Conservation (phyloP, 345 rosid genomes). For the Pistacia vera region DNA sequence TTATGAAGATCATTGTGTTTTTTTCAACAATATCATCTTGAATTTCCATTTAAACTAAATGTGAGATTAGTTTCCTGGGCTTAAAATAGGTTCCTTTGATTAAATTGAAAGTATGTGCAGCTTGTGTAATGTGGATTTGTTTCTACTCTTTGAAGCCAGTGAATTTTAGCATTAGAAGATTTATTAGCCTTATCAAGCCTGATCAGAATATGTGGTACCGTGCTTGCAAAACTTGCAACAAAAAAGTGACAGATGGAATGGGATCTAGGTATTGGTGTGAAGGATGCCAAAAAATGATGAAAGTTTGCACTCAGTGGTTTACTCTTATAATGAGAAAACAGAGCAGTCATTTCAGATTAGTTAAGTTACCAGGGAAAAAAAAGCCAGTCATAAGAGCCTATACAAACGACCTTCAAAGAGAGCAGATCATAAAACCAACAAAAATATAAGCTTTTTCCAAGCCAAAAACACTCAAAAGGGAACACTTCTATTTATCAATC, state of each 20-base stretch:
- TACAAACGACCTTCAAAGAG: too few relatives aligned
- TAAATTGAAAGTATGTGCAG: neutral
- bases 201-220: constrained; percentile 97
- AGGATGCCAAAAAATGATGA: constrained; percentile 89
- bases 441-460: too few relatives aligned
- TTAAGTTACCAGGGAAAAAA: too few relatives aligned
- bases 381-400: too few relatives aligned
- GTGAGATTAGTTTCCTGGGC: neutral
- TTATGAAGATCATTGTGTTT: too few relatives aligned
- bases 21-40: neutral
- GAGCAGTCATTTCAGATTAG: too few relatives aligned
- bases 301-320: too few relatives aligned
- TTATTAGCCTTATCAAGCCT: constrained; percentile 75
- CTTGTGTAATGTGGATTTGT: neutral
- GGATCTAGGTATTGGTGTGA: constrained; percentile 98
- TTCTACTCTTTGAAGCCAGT: constrained; percentile 60
- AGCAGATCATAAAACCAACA: too few relatives aligned
- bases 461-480: too few relatives aligned
- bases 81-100: neutral
- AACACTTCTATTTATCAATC: too few relatives aligned
- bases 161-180: constrained; percentile 64
- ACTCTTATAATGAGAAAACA: too few relatives aligned
- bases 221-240: constrained; percentile 96
- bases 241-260: constrained; percentile 84
- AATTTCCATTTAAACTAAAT: neutral